Evolutionary conservation across 1,284 basidiomycete genomes (phyloP), one percentile per base, ranked within the genome.

Genomic region (Hypsizygus ulmarius): DNA sequence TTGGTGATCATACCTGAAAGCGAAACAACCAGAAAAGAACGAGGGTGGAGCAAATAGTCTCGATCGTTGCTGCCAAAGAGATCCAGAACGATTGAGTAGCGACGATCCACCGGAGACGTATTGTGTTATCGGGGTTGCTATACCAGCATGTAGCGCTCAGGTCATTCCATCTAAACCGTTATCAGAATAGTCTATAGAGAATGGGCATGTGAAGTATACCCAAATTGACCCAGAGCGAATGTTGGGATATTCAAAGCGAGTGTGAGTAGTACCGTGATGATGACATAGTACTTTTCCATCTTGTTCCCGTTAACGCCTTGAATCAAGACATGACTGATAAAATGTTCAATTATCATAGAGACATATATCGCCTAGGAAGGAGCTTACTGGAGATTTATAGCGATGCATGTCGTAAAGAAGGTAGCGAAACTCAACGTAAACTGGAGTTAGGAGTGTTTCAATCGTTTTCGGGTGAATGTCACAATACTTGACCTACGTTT

Each of bases 231-330:
- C 6, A 53, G 33, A 14, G 49, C 58, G 21, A 55, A 57, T 11
- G 58, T 46, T 5, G 55, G 50, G 8, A 61, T 33, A 9, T 50
- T 60, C n/a, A 58, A 40, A 0, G 46, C 51, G 1, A 55, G n/a
- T 15, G 51, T 53, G 8, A 60, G 27, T 2, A 59, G 2, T 3
- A 48, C 12, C 9, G 52, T 57, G 11, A 45, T 55, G 15, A 53
- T 19, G 9, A 63, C 14, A 41, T 64, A 64, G 36, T 57, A 64
- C 43, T 62, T 63, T 36, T 63, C 63, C 45, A 62, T 50, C 33
- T 28, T 54, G 16, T 56, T 55, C 2, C 63, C 61, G 41, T 63
- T 57, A 12, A 59, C 32, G 5, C 48, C 43, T 43, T 57, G 53
- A 1, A 56, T 58, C 14, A 62, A 42, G 3, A 64, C 62, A 3